These are phyloP conservation scores for Drosera capensis DNA, from an alignment of 148 eudicot genomes.

Conservation along the genomic window DNA sequence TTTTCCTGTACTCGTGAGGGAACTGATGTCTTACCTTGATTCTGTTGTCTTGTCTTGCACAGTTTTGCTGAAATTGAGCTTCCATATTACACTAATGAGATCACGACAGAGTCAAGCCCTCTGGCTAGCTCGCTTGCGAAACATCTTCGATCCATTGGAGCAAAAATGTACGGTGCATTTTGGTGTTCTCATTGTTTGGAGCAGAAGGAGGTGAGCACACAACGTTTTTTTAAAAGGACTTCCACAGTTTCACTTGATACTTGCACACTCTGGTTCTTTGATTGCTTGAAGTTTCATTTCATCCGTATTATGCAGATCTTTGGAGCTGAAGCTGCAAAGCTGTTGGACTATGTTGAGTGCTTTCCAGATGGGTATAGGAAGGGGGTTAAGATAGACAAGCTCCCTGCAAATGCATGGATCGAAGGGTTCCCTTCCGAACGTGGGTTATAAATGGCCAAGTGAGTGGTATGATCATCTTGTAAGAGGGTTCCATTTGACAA, in stretches of 20 bases:
- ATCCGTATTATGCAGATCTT: slow-evolving; percentile 38
- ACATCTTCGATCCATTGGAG: slow-evolving; percentile 77
- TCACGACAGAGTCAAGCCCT: slow-evolving; percentile 58
- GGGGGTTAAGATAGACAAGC: slow-evolving; percentile 45
- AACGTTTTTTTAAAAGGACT: too few relatives aligned
- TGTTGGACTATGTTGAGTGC: slow-evolving; percentile 87
- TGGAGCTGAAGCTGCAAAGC: slow-evolving; percentile 75
- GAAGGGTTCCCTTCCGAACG: slow-evolving; percentile 89
- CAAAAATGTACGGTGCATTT: slow-evolving; percentile 95
- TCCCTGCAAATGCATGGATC: slow-evolving; percentile 44
- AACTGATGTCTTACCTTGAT: not conserved
- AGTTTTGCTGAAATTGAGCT: slow-evolving; percentile 47
- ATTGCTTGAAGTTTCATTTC: not conserved
- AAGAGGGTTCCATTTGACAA: too few relatives aligned
- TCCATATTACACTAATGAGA: slow-evolving; percentile 40
- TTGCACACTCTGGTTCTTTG: not conserved
- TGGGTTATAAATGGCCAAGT: slow-evolving; percentile 92
- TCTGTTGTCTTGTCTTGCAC: slow-evolving; percentile 10
- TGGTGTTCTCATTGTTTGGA: slow-evolving; percentile 95
- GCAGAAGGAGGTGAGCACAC: slow-evolving; percentile 59
- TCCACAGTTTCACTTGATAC: too few relatives aligned
- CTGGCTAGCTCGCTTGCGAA: slow-evolving; percentile 59
- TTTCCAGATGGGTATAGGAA: slow-evolving; percentile 65
- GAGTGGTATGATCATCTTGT: slow-evolving; percentile 7
- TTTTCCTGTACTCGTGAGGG: not conserved